Percentiles rank a stretch among this genome's conserved stretches.
Evolutionary conservation across 2,329 filamentous ascomycete species (phyloP).

Genomic region (Monosporascus sp.): DNA sequence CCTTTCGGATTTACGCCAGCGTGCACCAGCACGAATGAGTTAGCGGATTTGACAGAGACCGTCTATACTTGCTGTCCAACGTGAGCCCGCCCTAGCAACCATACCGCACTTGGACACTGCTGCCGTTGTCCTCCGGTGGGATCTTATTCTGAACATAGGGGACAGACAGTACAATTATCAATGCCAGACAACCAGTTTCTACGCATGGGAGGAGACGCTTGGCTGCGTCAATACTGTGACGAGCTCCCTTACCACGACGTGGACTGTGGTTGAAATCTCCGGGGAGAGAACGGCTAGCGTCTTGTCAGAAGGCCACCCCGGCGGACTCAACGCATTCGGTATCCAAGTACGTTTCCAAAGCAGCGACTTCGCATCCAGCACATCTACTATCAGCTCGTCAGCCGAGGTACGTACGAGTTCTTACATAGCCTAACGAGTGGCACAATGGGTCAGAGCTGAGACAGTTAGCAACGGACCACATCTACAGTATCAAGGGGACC

Average conservation of each 20-base stretch:
- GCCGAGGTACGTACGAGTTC: background rate
- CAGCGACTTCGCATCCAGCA: slow-evolving; percentile 7
- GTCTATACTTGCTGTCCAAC: slow-evolving; percentile 14
- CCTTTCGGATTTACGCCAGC: slow-evolving; percentile 14
- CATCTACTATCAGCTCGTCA: background rate
- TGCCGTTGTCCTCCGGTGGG: background rate
- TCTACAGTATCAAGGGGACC: background rate
- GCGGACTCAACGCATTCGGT: slow-evolving; percentile 14
- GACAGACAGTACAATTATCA: slow-evolving; percentile 5
- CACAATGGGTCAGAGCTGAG: background rate
- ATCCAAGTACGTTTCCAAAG: slow-evolving; percentile 13
- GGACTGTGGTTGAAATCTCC: slow-evolving; percentile 6
- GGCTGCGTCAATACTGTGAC: slow-evolving; percentile 4
- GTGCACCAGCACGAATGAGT: slow-evolving; percentile 3
- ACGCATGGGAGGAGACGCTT: slow-evolving; percentile 11
- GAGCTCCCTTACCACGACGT: background rate
- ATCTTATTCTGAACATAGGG: background rate
- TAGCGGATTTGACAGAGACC: slow-evolving; percentile 7
- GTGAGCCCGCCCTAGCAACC: slow-evolving; percentile 3
- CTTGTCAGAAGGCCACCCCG: slow-evolving; percentile 1
- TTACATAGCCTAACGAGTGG: background rate
- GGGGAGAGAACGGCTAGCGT: background rate
- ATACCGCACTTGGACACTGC: background rate
- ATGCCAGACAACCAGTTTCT: slow-evolving; percentile 2
- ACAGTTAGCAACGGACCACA: no score